These are phyloP conservation scores for Linum usitatissimum DNA, from an alignment of 345 rosid genomes.

Conservation along the genomic window DNA sequence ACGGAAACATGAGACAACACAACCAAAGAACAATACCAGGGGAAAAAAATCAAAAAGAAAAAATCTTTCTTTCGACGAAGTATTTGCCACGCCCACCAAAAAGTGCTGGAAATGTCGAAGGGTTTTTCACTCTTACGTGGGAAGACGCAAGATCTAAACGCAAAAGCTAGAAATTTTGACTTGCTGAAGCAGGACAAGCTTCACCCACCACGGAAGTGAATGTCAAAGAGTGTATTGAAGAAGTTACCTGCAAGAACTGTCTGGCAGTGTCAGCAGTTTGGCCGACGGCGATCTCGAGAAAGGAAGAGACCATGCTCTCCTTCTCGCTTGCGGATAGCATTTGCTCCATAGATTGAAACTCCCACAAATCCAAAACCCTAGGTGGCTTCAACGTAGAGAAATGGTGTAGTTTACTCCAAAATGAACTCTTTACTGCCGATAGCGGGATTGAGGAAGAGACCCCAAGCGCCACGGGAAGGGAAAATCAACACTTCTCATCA, in stretches of 20 bases:
- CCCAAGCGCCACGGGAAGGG: no score
- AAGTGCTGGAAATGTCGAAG: no score
- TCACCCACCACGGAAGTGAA: no score
- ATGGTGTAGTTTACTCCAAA: no score
- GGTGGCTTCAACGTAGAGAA: neutral
- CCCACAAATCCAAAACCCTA: neutral
- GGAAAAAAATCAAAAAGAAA: neutral
- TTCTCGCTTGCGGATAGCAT: constrained; percentile 21
- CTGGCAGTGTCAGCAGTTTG: constrained; percentile 80
- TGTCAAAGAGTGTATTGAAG: neutral
- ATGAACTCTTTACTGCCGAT: no score
- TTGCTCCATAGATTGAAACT: constrained; percentile 13
- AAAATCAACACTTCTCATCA: no score
- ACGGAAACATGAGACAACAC: no score
- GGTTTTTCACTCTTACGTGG: no score
- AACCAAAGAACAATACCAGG: neutral
- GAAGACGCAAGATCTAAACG: no score
- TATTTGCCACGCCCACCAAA: neutral
- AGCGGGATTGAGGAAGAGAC: no score
- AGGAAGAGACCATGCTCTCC: constrained; percentile 77
- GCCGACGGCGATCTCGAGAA: constrained; percentile 96
- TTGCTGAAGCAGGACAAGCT: no score
- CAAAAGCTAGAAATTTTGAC: no score
- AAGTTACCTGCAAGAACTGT: constrained; percentile 69
- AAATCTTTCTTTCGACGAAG: neutral